phyloP scores from a whole-genome alignment of 2,329 filamentous ascomycete genomes.

The Teratosphaeria pseudoeucalypti region DNA sequence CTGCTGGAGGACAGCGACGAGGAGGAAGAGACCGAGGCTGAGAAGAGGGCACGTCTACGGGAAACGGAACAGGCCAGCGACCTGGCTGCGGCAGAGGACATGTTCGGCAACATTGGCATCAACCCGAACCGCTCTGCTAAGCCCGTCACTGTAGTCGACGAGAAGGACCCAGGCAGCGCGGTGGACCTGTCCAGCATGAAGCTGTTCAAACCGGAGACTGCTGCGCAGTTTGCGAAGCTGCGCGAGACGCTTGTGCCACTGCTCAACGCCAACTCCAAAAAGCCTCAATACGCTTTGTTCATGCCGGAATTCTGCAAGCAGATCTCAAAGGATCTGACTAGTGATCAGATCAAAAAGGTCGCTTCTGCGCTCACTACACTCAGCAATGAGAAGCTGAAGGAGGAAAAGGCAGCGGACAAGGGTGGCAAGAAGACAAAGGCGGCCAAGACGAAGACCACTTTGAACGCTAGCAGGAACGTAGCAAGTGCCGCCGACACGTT shows the following conservation, averaged over 20 bases:
- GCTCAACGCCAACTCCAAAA: slow-evolving; percentile 64
- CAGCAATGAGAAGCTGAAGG: slow-evolving; percentile 96
- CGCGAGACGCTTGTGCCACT: slow-evolving; percentile 71
- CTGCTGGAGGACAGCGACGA: slow-evolving; percentile 48
- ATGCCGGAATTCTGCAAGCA: slow-evolving; percentile 84
- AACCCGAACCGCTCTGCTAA: slow-evolving; percentile 61
- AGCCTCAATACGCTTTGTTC: slow-evolving; percentile 83
- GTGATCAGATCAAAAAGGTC: slow-evolving; percentile 94
- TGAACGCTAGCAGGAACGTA: slow-evolving; percentile 56
- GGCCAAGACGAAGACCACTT: slow-evolving; percentile 82
- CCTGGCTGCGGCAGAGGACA: slow-evolving; percentile 77
- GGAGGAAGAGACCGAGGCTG: slow-evolving; percentile 64
- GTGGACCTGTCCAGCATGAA: slow-evolving; percentile 71
- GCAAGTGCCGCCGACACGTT: slow-evolving; percentile 55
- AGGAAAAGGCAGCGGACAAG: slow-evolving; percentile 92
- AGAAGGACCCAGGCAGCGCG: slow-evolving; percentile 61
- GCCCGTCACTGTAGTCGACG: slow-evolving; percentile 57
- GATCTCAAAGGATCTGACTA: slow-evolving; percentile 75
- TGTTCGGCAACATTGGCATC: slow-evolving; percentile 69
- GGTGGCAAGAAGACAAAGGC: slow-evolving; percentile 95
- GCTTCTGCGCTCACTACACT: slow-evolving; percentile 78
- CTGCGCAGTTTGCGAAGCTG: slow-evolving; percentile 72
- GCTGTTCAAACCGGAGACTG: slow-evolving; percentile 82
- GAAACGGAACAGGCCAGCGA: slow-evolving; percentile 79
- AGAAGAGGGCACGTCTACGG: slow-evolving; percentile 63